phyloP scores from a whole-genome alignment of 306 rosid species.

The Dalbergia oliveri region DNA sequence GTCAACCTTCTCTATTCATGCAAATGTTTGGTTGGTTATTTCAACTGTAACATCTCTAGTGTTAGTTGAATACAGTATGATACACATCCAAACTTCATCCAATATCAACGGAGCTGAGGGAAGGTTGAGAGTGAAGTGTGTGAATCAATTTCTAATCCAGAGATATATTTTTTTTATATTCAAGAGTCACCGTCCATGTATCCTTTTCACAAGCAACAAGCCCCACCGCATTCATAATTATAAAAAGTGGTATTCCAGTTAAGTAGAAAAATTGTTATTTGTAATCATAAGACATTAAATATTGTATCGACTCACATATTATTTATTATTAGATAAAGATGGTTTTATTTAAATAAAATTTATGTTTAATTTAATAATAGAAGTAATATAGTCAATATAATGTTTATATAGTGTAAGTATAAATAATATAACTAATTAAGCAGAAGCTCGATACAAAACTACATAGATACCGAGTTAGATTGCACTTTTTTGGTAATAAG shows the following conservation, averaged over 20 bases:
- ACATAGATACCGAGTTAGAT: not conserved
- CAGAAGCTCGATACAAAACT: not conserved
- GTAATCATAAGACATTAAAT: no score
- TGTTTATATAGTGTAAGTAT: no score
- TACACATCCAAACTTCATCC: not conserved
- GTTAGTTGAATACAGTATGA: not conserved
- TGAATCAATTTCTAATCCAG: not conserved
- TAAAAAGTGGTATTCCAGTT: no score
- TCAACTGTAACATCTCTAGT: not conserved
- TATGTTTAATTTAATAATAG: no score
- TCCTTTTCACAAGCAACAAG: conserved; percentile 24
- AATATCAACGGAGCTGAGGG: not conserved
- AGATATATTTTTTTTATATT: not conserved
- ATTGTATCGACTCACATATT: no score
- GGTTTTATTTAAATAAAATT: no score
- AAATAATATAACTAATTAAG: no score
- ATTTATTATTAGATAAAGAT: no score
- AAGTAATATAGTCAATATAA: no score
- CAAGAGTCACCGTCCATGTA: not conserved
- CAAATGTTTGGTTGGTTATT: conserved; percentile 1
- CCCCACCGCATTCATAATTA: conserved; percentile 25
- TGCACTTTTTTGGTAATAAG: no score
- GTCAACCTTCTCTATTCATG: not conserved
- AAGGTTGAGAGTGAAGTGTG: conserved; percentile 1
- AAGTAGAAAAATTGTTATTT: no score